Evolutionary conservation across 768 basidiomycete species (phyloP), one percentile per base, ranked within the genome.

Genomic region (Atractiella rhizophila): DNA sequence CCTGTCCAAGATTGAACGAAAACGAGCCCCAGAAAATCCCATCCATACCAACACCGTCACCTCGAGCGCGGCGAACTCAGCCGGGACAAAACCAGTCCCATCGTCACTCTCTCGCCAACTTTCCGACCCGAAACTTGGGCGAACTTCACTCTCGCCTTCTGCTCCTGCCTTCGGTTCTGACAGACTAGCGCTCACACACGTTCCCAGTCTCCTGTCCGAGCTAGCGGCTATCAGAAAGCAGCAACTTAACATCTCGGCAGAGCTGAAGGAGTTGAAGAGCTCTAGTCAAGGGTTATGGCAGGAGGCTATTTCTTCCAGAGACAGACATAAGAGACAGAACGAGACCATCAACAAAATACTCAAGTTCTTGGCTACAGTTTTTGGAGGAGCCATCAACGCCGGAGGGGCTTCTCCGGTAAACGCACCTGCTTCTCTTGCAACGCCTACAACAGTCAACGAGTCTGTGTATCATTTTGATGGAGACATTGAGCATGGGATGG

Each of bases 291-390:
- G 73, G 18, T 60, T 96, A n/a, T 98, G 88, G 88, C 72, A 81
- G 55, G 85, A 96, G 54, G 74, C 82, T 1, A 59, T 82, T 49
- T 62, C 69, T 25, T 70, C 80, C 2, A 65, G 83, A 13, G 71
- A 74, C 48, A 68, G 72, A 42, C 74, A 88, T 54, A 74, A 82
- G 56, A 85, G 80, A 54, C 85, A 94, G 49, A 77, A 91, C 54
- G 85, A 96, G 57, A 91, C 83, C 18, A 83, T 96, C 56, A 83
- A 91, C 53, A 65, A 80, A 41, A 96, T 98, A 46, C 68, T 98
- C 48, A 77, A 82, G 45, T 96, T 98, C 60, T 61, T 98, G 41
- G 86, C 86, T 9, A 74, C 81, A 11, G 76, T 94, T 3, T 96
- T 96, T 60, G 63, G 63, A 2, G 61, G 58, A 16, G n/a, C n/a